A percentile compares a stretch with the other conserved stretches of the same genome.
Conservation (phyloP, 306 rosid species). For the Quercus wislizeni region DNA sequence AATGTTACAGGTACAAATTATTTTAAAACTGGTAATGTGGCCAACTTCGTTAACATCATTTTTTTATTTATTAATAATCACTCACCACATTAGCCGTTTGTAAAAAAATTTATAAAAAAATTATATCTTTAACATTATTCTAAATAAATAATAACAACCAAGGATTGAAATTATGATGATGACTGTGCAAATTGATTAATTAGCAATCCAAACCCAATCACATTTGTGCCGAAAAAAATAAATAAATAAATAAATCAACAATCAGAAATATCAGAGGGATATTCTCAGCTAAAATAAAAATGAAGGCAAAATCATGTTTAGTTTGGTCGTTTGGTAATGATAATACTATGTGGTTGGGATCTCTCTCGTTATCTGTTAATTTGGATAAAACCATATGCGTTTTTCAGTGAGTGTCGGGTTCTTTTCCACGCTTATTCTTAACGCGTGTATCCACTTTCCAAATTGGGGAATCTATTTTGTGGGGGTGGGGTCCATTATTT, state of each 20-base stretch:
- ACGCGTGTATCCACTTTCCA: neutral
- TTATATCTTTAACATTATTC: too few relatives aligned
- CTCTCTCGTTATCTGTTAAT: slow-evolving; percentile 7
- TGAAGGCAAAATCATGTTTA: slow-evolving; percentile 7
- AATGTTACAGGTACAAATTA: too few relatives aligned
- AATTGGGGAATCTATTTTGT: neutral
- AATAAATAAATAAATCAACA: neutral
- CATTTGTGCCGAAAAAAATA: too few relatives aligned
- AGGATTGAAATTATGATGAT: too few relatives aligned
- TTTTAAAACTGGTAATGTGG: too few relatives aligned
- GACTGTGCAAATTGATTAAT: too few relatives aligned
- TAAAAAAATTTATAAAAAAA: too few relatives aligned
- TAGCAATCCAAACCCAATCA: too few relatives aligned
- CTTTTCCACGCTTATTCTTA: neutral
- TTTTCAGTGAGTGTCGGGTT: slow-evolving; percentile 27
- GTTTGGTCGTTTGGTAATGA: slow-evolving; percentile 13
- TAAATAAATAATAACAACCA: too few relatives aligned
- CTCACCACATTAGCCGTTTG: accelerated
- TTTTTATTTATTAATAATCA: too few relatives aligned
- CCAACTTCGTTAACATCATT: accelerated
- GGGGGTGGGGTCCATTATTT: neutral
- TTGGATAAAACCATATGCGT: slow-evolving; percentile 16
- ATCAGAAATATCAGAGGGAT: neutral
- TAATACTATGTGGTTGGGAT: neutral
- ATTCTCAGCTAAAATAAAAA: neutral